Evolutionary conservation across 768 basidiomycete genomes (phyloP), one percentile per base, ranked within the genome.

Genomic region (Pholiota conissans): DNA sequence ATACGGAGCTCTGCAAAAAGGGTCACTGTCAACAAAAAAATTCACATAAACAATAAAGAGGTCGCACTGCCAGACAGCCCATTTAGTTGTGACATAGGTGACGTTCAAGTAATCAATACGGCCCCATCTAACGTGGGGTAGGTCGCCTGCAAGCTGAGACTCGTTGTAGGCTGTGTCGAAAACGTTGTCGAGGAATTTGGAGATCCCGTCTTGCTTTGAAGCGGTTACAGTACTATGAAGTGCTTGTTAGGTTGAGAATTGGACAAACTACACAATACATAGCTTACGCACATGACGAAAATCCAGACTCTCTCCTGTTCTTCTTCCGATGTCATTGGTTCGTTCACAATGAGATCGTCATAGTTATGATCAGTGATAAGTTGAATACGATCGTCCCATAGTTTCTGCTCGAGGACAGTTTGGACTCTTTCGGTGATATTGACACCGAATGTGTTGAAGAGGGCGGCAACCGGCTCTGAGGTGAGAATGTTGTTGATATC

Each of bases 71-170:
- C 92, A 95, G 48, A 95, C 70, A 32, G 70, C 76, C 94, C 94
- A 96, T 67, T 89, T 89, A 2, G 92, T 93, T 56, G 93, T 95
- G 56, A 94, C 71, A 52, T 78, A 73, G 3, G 91, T 93, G 61
- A 95, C 93, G 60, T 88, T 86, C 61, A 93, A 74, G 71, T 94
- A 96, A 75, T 95, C 92, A 57, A 96, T 84, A 59, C 94, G 85
- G 50, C 84, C 94, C 82, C 89, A 95, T 56, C 83, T 85, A 56
- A 95, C 81, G 66, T 91, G 69, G 3, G 84, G 85, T 16, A 91
- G 72, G 67, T 89, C 90, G 9, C 79, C 80, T 20, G 79, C 80
- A 13, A 82, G 67, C 30, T 82, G 52, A 5, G 86, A 81, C 60
- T 81, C 73, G 69, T 93, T 90, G 69, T 79, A 91, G 2, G 92